Base-by-base conservation (phyloP, 177 flowering plant genomes). In the Tripterygium wilfordii region DNA sequence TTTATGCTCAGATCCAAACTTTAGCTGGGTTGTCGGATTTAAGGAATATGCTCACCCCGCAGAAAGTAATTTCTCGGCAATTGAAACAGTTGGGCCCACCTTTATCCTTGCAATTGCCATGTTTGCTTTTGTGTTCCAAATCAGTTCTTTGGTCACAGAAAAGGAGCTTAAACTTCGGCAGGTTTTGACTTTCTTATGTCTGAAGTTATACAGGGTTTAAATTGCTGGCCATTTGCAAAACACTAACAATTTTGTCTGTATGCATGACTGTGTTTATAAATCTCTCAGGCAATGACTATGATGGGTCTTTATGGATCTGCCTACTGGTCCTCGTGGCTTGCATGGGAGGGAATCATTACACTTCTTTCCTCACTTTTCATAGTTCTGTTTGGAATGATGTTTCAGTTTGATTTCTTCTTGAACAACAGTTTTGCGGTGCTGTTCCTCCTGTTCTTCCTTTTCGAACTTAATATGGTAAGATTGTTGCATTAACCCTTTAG, bases 111-210 rank as follows among this genome's bases (percentile, higher is more conserved):
- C 96, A 20, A 65, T 78, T 64, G 85, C 96, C 37, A 87, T 87
- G 96, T 94, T 94, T 62, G 69, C 82, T 33, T 94, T 87, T 62
- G 95, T 87, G 44, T 74, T 90, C 48, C 97, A 94, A 54, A 73
- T 90, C 8, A 72, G 82, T 62, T 64, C 96, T 38, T 68, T 94
- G 72, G 63, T 79, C 17, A 53, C 77, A 8, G 99, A 94, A 67
- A 90, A 83, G 62, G 97, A 94, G 73, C 96, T 94, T 30, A 94
- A 83, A 71, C 97, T 94, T 51, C 94, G 95, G 12, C 97, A 90
- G 97, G 99, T 94, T 60, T 36, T 26, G 18, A 43, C 4, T 24
- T 22, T 29, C 28, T 36, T 0, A 9, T 20, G 4, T 42, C 30
- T 41, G 17, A 6, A 9, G 8, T 12, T 55, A 6, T 10, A 32